Percentiles rank a stretch among this genome's conserved stretches.
phyloP scores from a whole-genome alignment of 2,329 filamentous ascomycete species.

The Orbilia ellipsospora region DNA sequence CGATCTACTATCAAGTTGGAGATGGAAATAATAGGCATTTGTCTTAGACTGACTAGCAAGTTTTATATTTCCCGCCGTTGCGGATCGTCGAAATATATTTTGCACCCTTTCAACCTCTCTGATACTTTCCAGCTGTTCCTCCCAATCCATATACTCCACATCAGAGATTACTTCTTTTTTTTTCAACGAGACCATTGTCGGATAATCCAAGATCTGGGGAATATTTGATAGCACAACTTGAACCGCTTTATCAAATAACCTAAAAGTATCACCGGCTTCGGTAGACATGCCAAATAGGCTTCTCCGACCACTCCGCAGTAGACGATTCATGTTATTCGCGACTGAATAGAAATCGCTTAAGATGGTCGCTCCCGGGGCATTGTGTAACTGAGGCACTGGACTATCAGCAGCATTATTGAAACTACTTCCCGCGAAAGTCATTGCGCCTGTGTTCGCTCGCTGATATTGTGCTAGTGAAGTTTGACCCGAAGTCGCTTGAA shows the following conservation, averaged over 20 bases:
- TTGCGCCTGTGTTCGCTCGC: too few relatives aligned
- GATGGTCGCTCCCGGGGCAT: too few relatives aligned
- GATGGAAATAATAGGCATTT: too few relatives aligned
- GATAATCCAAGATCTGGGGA: not conserved
- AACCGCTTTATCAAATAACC: not conserved
- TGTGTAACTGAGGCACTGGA: too few relatives aligned
- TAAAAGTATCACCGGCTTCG: not conserved
- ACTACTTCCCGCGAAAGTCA: too few relatives aligned
- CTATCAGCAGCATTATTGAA: too few relatives aligned
- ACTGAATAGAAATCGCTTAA: too few relatives aligned
- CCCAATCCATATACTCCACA: constrained; percentile 5
- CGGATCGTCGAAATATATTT: not conserved
- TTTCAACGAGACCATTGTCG: not conserved
- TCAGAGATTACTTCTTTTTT: not conserved
- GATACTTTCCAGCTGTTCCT: not conserved
- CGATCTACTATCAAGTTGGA: too few relatives aligned
- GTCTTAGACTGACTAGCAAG: not conserved
- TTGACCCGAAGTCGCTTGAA: not conserved
- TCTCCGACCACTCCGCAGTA: not conserved
- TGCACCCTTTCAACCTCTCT: not conserved
- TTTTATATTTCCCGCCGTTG: not conserved
- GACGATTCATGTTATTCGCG: not conserved
- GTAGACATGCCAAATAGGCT: not conserved
- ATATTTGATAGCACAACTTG: not conserved
- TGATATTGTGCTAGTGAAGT: too few relatives aligned